phyloP scores from a whole-genome alignment of 2,329 filamentous ascomycete species.

The Aspergillus sp. region DNA sequence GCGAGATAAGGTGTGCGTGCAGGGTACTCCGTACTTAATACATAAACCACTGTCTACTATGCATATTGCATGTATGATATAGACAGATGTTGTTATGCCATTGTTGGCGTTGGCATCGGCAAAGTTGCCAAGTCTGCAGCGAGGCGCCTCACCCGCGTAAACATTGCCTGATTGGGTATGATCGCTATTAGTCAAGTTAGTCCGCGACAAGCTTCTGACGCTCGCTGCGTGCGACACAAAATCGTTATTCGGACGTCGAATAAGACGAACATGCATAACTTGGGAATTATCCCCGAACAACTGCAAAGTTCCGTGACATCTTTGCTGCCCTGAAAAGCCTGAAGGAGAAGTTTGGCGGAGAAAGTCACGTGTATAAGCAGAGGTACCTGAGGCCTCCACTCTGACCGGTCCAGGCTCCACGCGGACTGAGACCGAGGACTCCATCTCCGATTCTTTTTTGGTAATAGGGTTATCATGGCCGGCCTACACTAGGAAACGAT shows the following conservation, averaged over 20 bases:
- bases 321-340: background rate
- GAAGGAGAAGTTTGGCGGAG: background rate
- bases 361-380: background rate
- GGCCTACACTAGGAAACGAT: background rate
- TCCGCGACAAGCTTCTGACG: background rate
- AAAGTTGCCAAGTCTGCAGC: background rate
- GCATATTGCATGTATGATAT: too few species aligned
- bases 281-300: background rate
- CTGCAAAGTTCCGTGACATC: background rate
- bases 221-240: background rate
- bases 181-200: background rate
- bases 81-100: too few species aligned
- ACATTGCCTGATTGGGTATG: background rate
- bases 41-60: too few species aligned
- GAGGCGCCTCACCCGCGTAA: background rate
- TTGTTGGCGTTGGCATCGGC: too few species aligned
- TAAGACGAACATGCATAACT: background rate
- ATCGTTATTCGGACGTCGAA: background rate
- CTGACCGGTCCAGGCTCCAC: background rate
- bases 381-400: background rate
- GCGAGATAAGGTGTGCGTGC: background rate
- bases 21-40: background rate
- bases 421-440: background rate
- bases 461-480: background rate
- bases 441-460: background rate